Percentiles rank a stretch among this genome's conserved stretches.
Evolutionary conservation across 2,329 filamentous ascomycete species (phyloP).

Genomic region (Coniosporium tulheliwenetii): DNA sequence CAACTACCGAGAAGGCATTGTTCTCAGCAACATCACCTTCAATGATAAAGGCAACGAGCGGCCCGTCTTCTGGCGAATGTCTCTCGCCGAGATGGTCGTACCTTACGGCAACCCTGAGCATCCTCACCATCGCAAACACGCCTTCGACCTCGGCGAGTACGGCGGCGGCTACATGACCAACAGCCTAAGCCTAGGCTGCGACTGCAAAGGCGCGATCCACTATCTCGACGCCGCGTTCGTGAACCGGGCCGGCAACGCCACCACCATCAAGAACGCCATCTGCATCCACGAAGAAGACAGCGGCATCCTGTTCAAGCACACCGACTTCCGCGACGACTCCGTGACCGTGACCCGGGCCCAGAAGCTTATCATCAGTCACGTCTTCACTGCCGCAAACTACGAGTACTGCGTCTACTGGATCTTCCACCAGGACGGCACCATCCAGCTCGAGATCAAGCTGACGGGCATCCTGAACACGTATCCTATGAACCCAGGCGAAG

Average conservation of each 20-base stretch:
- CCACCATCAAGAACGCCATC: conserved; percentile 81
- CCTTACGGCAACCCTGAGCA: conserved; percentile 72
- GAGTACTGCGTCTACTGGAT: conserved; percentile 84
- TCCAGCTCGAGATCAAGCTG: conserved; percentile 79
- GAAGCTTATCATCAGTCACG: conserved; percentile 75
- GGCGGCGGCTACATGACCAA: conserved; percentile 77
- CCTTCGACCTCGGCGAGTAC: conserved; percentile 68
- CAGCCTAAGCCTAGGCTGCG: conserved; percentile 58
- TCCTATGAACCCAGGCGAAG: conserved; percentile 62
- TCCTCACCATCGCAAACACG: conserved; percentile 68
- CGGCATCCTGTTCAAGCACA: conserved; percentile 87
- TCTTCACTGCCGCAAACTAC: conserved; percentile 93
- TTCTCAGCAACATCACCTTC: conserved; percentile 79
- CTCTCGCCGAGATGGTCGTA: conserved; percentile 85
- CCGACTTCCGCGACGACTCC: conserved; percentile 81
- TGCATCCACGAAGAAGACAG: conserved; percentile 92
- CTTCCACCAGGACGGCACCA: conserved; percentile 81
- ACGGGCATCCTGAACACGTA: conserved; percentile 92
- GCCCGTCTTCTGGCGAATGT: conserved; percentile 77
- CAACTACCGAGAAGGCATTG: conserved; percentile 85
- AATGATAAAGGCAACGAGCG: conserved; percentile 66
- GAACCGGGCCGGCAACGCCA: conserved; percentile 57
- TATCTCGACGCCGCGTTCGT: conserved; percentile 84
- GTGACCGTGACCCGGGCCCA: conserved; percentile 72
- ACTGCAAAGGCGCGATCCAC: conserved; percentile 82